Evolutionary conservation across 495 filamentous ascomycete species (phyloP).

Genomic region (Astrocystis sublimbata): DNA sequence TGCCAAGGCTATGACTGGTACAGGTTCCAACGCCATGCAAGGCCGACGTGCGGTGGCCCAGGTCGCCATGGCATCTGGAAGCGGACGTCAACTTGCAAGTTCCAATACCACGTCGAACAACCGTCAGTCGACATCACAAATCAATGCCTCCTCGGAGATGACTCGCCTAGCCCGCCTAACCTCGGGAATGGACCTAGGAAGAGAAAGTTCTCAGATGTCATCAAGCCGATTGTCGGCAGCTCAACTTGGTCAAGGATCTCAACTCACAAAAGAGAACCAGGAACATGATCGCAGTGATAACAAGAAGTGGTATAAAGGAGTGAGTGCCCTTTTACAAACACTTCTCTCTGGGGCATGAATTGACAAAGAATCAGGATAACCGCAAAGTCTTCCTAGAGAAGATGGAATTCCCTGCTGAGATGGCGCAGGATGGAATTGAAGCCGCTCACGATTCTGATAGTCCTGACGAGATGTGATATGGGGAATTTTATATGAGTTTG

Average conservation of each 20-base stretch:
- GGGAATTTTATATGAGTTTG: no score
- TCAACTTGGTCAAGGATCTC: not conserved
- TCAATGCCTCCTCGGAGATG: no score
- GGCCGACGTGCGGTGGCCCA: not conserved
- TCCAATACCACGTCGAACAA: no score
- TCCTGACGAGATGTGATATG: conserved; percentile 16
- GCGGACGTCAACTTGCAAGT: not conserved
- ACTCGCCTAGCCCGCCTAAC: not conserved
- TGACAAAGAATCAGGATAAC: conserved; percentile 8
- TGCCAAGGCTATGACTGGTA: not conserved
- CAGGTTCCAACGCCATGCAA: not conserved
- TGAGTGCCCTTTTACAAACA: conserved; percentile 10
- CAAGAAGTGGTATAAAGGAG: conserved; percentile 17
- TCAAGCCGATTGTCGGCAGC: not conserved
- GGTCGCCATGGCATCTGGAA: not conserved
- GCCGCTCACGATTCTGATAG: conserved; percentile 16
- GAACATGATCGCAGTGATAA: not conserved
- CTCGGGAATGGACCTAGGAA: not conserved
- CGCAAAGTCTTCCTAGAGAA: conserved; percentile 11
- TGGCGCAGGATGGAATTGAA: not conserved
- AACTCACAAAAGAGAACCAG: not conserved
- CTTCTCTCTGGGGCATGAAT: conserved; percentile 10
- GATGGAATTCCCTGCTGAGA: not conserved
- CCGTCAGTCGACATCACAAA: no score
- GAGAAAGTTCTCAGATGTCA: not conserved